These are phyloP conservation scores for Drechslerella stenobrocha DNA, from an alignment of 2,329 filamentous ascomycete genomes.

Conservation along the genomic window DNA sequence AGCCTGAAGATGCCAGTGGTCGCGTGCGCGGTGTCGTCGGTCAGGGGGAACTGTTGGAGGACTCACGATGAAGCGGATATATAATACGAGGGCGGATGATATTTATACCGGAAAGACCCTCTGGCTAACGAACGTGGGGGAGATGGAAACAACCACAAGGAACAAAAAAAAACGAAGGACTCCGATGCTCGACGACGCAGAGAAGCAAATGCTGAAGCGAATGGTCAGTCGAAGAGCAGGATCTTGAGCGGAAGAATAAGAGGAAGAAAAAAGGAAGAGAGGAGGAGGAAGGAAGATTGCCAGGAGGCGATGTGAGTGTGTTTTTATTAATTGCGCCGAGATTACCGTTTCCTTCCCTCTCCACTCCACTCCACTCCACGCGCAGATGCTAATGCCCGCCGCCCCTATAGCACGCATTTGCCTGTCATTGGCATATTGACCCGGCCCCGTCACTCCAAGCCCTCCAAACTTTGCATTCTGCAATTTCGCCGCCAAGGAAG, in stretches of 20 bases:
- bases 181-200: conserved; percentile 16
- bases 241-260: conserved; percentile 28
- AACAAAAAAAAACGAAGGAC: conserved; percentile 37
- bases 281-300: conserved; percentile 9
- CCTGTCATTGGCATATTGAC: conserved; percentile 7
- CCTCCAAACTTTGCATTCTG: conserved; percentile 32
- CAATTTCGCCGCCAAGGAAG: conserved; percentile 43
- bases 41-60: not conserved
- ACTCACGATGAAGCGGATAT: conserved; percentile 1
- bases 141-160: conserved; percentile 11
- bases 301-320: conserved; percentile 14
- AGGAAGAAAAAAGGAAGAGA: conserved; percentile 8
- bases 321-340: conserved; percentile 44
- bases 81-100: conserved; percentile 4
- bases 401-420: conserved; percentile 20
- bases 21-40: not conserved
- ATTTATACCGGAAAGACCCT: conserved; percentile 16
- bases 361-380: not conserved
- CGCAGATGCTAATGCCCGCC: conserved; percentile 11
- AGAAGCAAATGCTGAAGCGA: conserved; percentile 7
- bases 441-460: conserved; percentile 2
- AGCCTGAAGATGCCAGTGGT: not conserved
- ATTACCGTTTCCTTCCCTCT: conserved; percentile 30
- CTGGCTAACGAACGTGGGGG: conserved; percentile 28
- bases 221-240: conserved; percentile 11